phyloP scores from a whole-genome alignment of 2,329 filamentous ascomycete genomes.

The Fusarium tanahbumbuense region DNA sequence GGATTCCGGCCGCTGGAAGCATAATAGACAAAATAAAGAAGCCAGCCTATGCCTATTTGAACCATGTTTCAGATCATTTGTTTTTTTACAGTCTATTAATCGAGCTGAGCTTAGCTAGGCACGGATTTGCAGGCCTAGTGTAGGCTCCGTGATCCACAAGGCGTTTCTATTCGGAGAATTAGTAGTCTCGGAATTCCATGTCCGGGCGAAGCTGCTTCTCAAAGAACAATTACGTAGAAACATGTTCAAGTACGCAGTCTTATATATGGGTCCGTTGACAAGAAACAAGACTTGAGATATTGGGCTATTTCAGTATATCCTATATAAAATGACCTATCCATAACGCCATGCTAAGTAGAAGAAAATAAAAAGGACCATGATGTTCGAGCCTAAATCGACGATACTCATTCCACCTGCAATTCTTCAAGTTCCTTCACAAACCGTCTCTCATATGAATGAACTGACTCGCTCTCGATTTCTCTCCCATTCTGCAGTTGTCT shows the following conservation, averaged over 20 bases:
- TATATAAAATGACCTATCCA: constrained; percentile 16
- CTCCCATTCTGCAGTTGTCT: neutral
- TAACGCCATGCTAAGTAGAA: constrained; percentile 31
- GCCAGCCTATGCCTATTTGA: neutral
- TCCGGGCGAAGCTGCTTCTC: neutral
- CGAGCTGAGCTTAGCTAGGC: neutral
- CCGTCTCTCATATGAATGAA: constrained; percentile 2
- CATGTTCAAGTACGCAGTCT: neutral
- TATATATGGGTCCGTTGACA: neutral
- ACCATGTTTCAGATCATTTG: neutral
- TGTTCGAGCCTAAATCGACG: constrained; percentile 9
- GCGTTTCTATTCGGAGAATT: neutral
- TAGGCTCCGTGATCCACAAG: neutral
- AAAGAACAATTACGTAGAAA: neutral
- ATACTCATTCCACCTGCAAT: constrained; percentile 2
- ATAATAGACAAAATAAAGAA: neutral
- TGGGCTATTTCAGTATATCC: constrained; percentile 5
- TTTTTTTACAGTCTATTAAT: neutral
- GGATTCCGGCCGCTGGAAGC: neutral
- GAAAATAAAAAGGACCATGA: constrained; percentile 5
- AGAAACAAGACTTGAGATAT: neutral
- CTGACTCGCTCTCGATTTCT: neutral
- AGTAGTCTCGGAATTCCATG: neutral
- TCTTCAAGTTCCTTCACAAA: neutral
- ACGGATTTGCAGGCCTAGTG: neutral